Base-by-base conservation (phyloP, 805 yeast genomes). In the Millerago galiae region DNA sequence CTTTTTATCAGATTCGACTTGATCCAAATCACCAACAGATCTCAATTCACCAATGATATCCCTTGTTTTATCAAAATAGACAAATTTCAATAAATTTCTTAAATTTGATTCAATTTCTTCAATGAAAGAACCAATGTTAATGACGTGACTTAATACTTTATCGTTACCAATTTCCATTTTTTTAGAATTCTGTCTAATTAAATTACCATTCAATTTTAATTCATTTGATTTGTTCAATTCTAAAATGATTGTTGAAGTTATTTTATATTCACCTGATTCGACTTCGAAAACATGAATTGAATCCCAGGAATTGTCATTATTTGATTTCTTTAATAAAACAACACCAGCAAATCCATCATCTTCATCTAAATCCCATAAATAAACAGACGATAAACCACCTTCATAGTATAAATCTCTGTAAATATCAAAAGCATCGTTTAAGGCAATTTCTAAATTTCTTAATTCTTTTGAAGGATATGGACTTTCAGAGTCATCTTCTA, bases 401-500 rank as follows among this genome's bases (percentile, higher is more conserved):
- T 90, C 98, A 61, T 89, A 91, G 67, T 91, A 91, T 53, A 91
- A 67, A 59, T 93, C 99, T 51, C 96, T 74, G 66, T 93, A 91
- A 30, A 91, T 75, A 55, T 89, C 97, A 59, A 91, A 87, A 4
- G 96, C 84, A 49, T 87, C 91, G 61, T 91, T 93, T 46, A 95
- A 90, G 50, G 79, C 72, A 21, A 75, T 60, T 65, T 91, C 99
- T 50, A 91, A 67, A 51, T 78, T 73, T 51, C 98, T 71, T 48
- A 93, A 69, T 18, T 65, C 63, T 2, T 65, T 65, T 4, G 85
- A 72, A 10, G 97, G 96, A 51, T 68, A 79, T 9, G 93, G 89
- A 3, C 88, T 85, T 18, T 86, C 93, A 31, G 70, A 71, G 17
- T 68, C 72, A 38, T 73, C 83, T 40, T 73, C 81, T 7, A 68